Evolutionary conservation across 352 stramenopile species (phyloP).

Genomic region (Pythium myriotylum): DNA sequence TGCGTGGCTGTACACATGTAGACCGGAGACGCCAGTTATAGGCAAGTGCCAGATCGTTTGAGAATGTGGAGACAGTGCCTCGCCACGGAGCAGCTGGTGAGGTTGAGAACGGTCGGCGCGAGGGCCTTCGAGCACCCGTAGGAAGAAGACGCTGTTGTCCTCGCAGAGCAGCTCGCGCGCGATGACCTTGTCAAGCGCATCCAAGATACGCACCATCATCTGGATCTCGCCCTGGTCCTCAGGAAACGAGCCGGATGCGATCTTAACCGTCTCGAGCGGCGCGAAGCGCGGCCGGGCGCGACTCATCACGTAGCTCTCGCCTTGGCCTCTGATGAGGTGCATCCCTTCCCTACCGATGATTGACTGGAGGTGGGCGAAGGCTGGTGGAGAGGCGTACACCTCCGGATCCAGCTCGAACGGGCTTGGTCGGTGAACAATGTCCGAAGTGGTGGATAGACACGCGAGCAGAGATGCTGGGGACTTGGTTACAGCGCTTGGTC

Average conservation of each 20-base stretch:
- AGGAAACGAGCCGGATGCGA: slow-evolving; percentile 35
- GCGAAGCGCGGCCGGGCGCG: slow-evolving; percentile 21
- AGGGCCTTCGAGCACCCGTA: slow-evolving; percentile 32
- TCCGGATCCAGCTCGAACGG: slow-evolving; percentile 5
- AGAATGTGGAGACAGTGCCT: slow-evolving; percentile 5
- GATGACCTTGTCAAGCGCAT: slow-evolving; percentile 29
- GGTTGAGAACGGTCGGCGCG: not conserved
- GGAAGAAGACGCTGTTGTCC: slow-evolving; percentile 42
- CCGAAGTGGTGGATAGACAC: slow-evolving; percentile 6
- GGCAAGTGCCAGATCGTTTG: slow-evolving; percentile 35
- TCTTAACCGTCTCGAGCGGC: slow-evolving; percentile 31
- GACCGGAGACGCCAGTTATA: no score
- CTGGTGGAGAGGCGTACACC: slow-evolving; percentile 7
- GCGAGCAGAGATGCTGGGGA: slow-evolving; percentile 10
- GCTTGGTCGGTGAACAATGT: slow-evolving; percentile 1
- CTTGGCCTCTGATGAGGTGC: not conserved
- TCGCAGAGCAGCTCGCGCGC: slow-evolving; percentile 21
- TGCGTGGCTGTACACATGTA: no score
- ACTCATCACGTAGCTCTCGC: slow-evolving; percentile 1
- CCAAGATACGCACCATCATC: slow-evolving; percentile 38
- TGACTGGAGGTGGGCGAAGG: slow-evolving; percentile 17
- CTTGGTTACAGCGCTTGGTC: slow-evolving; percentile 22
- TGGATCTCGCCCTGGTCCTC: slow-evolving; percentile 28
- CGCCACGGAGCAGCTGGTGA: not conserved
- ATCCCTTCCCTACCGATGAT: slow-evolving; percentile 22